Percentiles rank a stretch among this genome's conserved stretches.
phyloP scores from a whole-genome alignment of 345 rosid genomes.

The Euphorbia pulcherrima region DNA sequence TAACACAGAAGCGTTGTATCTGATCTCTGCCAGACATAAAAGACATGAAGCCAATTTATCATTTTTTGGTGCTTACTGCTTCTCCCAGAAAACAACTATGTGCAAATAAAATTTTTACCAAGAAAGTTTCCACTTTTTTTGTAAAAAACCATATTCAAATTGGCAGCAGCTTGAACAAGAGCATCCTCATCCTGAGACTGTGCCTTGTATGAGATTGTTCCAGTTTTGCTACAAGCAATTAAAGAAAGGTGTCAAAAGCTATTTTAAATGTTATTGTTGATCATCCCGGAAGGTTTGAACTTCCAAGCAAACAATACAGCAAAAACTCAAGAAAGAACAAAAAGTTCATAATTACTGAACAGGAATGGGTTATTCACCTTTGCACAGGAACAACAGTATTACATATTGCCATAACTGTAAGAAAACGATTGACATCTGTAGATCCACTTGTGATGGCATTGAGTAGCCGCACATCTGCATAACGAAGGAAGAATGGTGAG shows the following conservation, averaged over 20 bases:
- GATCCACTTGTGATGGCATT: slow-evolving; percentile 72
- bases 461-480: slow-evolving; percentile 60
- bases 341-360: no score
- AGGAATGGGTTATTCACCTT: slow-evolving; percentile 43
- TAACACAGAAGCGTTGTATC: slow-evolving; percentile 51
- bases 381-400: slow-evolving; percentile 85
- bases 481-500: slow-evolving; percentile 14
- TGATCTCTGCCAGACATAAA: slow-evolving; percentile 56
- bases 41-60: slow-evolving; percentile 8
- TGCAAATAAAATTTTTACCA: slow-evolving; percentile 43
- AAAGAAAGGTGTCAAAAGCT: slow-evolving; percentile 3
- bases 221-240: slow-evolving; percentile 62
- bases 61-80: slow-evolving; percentile 10
- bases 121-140: slow-evolving; percentile 65
- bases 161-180: slow-evolving; percentile 89
- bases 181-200: slow-evolving; percentile 99
- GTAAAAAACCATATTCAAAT: slow-evolving; percentile 71
- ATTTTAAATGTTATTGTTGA: neutral
- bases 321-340: neutral
- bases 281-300: slow-evolving; percentile 1
- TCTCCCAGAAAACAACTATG: slow-evolving; percentile 18
- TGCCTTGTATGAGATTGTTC: slow-evolving; percentile 73
- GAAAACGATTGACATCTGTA: slow-evolving; percentile 73
- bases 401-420: slow-evolving; percentile 89
- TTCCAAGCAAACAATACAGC: neutral